Evolutionary conservation across 1,284 basidiomycete genomes (phyloP).

Genomic region (Phaffia rhodozyma): DNA sequence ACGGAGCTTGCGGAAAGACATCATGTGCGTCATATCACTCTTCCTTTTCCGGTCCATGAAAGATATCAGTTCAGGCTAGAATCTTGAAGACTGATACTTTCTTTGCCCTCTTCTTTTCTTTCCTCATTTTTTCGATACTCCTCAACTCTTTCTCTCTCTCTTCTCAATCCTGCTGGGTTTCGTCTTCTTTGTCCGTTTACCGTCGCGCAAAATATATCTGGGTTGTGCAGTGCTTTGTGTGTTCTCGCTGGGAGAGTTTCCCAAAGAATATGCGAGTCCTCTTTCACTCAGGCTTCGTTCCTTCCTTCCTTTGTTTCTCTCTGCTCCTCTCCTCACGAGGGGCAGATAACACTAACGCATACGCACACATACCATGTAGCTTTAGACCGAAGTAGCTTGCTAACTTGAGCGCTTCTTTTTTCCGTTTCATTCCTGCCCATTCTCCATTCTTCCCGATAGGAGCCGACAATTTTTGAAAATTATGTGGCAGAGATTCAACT

Average conservation of each 20-base stretch:
- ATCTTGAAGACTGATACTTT: constrained; percentile 14
- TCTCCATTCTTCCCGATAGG: constrained; percentile 23
- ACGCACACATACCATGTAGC: neutral
- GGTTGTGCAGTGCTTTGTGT: constrained; percentile 49
- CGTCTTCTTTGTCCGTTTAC: neutral
- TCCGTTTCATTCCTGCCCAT: constrained; percentile 19
- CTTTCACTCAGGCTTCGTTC: neutral
- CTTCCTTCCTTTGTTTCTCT: neutral
- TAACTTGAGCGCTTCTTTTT: constrained; percentile 1
- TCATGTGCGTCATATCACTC: constrained; percentile 29
- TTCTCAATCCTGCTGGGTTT: neutral
- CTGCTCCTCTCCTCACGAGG: neutral
- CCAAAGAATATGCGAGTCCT: constrained; percentile 69
- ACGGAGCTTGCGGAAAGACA: constrained; percentile 53
- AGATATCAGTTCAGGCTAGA: neutral
- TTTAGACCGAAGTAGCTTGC: neutral
- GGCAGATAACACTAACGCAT: neutral
- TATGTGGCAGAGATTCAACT: constrained; percentile 96
- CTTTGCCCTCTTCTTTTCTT: constrained; percentile 19
- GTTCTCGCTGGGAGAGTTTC: constrained; percentile 92
- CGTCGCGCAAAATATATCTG: neutral
- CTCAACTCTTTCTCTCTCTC: neutral
- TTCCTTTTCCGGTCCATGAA: neutral
- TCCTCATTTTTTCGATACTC: neutral
- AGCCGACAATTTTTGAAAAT: constrained; percentile 82